phyloP scores from a whole-genome alignment of 805 yeast genomes.

The Naumovozyma dairenensis region DNA sequence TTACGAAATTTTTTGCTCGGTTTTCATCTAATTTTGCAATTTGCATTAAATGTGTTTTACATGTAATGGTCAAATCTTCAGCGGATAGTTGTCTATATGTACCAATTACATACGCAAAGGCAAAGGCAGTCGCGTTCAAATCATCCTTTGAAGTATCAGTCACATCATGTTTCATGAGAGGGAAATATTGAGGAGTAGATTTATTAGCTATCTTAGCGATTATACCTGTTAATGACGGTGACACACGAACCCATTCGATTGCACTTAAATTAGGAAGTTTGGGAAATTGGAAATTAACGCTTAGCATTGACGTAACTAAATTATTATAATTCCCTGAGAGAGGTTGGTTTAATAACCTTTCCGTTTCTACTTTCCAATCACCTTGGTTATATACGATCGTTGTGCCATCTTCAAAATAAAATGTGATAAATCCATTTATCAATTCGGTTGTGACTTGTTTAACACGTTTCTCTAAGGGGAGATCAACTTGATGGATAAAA shows the following conservation, averaged over 20 bases:
- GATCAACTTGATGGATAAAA: constrained; percentile 8
- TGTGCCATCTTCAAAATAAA: constrained; percentile 20
- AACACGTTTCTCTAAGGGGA: constrained; percentile 13
- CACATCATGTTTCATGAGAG: constrained; percentile 11
- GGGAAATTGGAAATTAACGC: constrained; percentile 23
- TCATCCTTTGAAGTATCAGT: constrained; percentile 14
- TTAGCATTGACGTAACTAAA: constrained; percentile 23
- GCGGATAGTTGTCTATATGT: constrained; percentile 28
- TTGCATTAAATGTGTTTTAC: constrained; percentile 22
- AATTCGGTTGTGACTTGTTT: constrained; percentile 19
- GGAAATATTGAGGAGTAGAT: constrained; percentile 14
- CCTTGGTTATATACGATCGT: constrained; percentile 16
- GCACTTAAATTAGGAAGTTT: constrained; percentile 14
- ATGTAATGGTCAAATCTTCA: constrained; percentile 29
- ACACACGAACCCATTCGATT: constrained; percentile 24
- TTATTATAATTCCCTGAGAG: constrained; percentile 19
- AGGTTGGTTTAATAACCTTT: constrained; percentile 14
- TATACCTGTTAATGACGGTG: constrained; percentile 29
- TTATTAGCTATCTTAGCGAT: constrained; percentile 15
- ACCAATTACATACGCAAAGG: constrained; percentile 28
- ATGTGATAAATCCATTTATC: constrained; percentile 20
- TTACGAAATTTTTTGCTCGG: constrained; percentile 23
- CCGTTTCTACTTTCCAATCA: constrained; percentile 23
- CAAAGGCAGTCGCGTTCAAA: constrained; percentile 25
- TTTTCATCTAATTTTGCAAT: constrained; percentile 13